A percentile compares a stretch with the other conserved stretches of the same genome.
These are phyloP conservation scores for Camellia japonica DNA, from an alignment of 148 eudicot species.

Conservation along the genomic window DNA sequence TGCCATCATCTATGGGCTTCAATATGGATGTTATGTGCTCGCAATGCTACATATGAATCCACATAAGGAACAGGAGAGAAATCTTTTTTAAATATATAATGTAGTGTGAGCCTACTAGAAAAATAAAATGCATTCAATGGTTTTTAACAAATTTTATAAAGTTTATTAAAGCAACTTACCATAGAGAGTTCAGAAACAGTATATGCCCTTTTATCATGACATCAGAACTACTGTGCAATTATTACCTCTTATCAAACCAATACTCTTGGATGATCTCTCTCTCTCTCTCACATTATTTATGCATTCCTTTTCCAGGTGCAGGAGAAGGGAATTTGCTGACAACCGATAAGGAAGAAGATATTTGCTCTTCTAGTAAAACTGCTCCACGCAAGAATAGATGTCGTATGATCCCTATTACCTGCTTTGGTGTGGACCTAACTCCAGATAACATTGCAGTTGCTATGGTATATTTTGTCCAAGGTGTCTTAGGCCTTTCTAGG, in stretches of 20 bases:
- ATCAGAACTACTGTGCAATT: not conserved
- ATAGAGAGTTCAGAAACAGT: not conserved
- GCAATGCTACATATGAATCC: not conserved
- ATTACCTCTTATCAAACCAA: not conserved
- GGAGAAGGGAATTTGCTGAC: constrained; percentile 48
- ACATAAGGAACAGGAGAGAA: not conserved
- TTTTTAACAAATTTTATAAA: not conserved
- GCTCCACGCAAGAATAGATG: constrained; percentile 37
- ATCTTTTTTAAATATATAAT: not conserved
- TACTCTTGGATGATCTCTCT: not conserved
- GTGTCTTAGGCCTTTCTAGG: constrained; percentile 92
- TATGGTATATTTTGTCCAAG: constrained; percentile 99
- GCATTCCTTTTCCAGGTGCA: constrained; percentile 32
- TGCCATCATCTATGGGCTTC: not conserved
- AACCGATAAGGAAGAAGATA: constrained; percentile 41
- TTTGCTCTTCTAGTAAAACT: constrained; percentile 37
- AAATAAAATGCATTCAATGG: not conserved
- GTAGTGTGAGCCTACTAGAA: not conserved
- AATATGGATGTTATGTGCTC: not conserved
- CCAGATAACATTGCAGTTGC: constrained; percentile 96
- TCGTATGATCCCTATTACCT: constrained; percentile 38
- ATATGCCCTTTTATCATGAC: not conserved
- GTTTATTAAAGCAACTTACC: constrained; percentile 1
- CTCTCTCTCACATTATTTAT: not conserved
- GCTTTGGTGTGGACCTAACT: constrained; percentile 85